Base-by-base conservation (phyloP, 1,284 basidiomycete genomes). In the Melanopsichium pennsylvanicum region DNA sequence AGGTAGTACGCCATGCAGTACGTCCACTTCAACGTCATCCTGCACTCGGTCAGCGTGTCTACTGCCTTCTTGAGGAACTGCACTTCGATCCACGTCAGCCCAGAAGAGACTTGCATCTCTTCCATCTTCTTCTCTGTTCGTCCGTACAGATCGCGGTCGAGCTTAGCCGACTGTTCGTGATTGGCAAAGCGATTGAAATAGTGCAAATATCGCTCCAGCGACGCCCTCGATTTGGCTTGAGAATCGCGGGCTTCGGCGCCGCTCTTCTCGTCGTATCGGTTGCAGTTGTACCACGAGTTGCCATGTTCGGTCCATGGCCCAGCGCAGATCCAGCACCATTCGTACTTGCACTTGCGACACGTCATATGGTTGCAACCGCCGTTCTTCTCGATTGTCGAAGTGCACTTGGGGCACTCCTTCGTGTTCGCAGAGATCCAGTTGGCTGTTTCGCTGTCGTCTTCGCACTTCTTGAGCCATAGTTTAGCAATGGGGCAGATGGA, bases 121-220 rank as follows among this genome's bases (percentile, higher is more conserved):
- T 97, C 93, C 95, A 98, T 98, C 88, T 97, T 97, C 87, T 94
- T 94, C 86, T 98, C 94, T 3, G 94, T 97, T 83, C 93, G 92
- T 50, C 86, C 86, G 82, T 96, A 94, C 43, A 97, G 85, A 74
- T 97, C 92, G 16, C 91, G 84, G 21, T 96, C 94, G 34, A 98
- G 88, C 83, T 93, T 94, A 42, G 94, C 93, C 12, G 93, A 96
- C 82, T 97, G 94, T 81, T 97, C 94, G 83, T 98, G 95, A 82
- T 98, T 98, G 10, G 94, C 92, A 88, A 91, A 98, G 26, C 79
- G 74, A 41, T 81, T 81, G 29, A 81, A 81, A 62, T 80, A 81
- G 56, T 76, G 75, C n/a, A 98, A 87, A 82, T 98, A 98, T 26
- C 95, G 87, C 81, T 97, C 94, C 16, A 98, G 84, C 25, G 89